Conservation (phyloP, 441 rosid species). For the Theobroma grandiflorum region DNA sequence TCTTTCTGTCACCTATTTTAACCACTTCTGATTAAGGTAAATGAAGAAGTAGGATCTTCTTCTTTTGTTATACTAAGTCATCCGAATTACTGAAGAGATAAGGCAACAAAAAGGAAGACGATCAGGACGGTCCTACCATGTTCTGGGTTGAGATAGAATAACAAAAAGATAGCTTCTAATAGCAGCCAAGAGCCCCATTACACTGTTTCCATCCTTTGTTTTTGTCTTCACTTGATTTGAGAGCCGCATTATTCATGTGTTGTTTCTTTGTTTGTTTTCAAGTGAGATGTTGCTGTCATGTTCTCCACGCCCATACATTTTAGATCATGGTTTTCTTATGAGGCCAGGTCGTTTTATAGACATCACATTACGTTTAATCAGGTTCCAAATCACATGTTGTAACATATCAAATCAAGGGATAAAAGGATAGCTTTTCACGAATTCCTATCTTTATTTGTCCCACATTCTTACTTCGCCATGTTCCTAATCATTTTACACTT, state of each 20-base stretch:
- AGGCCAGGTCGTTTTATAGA: neutral
- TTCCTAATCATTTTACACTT: constrained; percentile 12
- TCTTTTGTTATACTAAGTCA: neutral
- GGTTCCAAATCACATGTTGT: neutral
- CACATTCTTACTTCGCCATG: neutral
- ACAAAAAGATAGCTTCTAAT: constrained; percentile 15
- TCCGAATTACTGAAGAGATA: constrained; percentile 17
- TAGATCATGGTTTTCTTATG: neutral
- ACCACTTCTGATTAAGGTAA: neutral
- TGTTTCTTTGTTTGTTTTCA: neutral
- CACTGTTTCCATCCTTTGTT: neutral
- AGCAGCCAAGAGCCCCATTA: constrained; percentile 9
- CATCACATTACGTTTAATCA: neutral
- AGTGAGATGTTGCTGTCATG: neutral
- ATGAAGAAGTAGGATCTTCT: neutral
- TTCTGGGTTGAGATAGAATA: neutral
- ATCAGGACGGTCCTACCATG: constrained; percentile 28
- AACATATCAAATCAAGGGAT: neutral
- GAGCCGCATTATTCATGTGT: neutral
- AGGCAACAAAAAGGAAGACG: constrained; percentile 22
- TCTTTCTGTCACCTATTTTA: neutral
- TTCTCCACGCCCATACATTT: neutral
- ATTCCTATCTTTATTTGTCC: neutral
- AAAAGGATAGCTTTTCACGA: neutral
- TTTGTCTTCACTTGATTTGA: neutral